These are phyloP conservation scores for Lentinula aciculospora DNA, from an alignment of 768 basidiomycete species.

Conservation along the genomic window DNA sequence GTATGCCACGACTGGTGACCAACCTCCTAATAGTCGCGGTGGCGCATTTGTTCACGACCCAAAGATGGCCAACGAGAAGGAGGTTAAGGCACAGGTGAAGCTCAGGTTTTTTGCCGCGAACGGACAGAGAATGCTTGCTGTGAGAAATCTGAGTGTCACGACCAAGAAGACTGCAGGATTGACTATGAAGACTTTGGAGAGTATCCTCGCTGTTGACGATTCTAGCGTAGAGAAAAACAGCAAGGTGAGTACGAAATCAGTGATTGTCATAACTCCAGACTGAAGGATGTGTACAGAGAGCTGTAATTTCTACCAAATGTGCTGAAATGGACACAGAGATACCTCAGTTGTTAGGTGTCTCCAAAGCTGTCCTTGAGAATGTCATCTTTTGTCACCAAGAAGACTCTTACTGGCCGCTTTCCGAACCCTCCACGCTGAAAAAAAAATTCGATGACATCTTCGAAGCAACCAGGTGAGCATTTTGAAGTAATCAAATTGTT, in stretches of 20 bases:
- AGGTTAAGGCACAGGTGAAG: slow-evolving; percentile 98
- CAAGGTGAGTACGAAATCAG: slow-evolving; percentile 50
- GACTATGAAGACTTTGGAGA: slow-evolving; percentile 98
- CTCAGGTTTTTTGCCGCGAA: slow-evolving; percentile 89
- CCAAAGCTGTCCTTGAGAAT: slow-evolving; percentile 96
- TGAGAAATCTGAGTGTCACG: slow-evolving; percentile 87
- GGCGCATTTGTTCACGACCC: slow-evolving; percentile 99
- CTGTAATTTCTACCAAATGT: slow-evolving; percentile 93
- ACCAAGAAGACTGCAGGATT: slow-evolving; percentile 84
- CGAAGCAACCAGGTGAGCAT: slow-evolving; percentile 83
- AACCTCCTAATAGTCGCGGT: slow-evolving; percentile 94
- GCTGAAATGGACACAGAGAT: slow-evolving; percentile 96
- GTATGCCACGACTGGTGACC: slow-evolving; percentile 97
- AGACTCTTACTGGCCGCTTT: slow-evolving; percentile 96
- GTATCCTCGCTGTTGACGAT: slow-evolving; percentile 74
- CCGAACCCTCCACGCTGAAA: slow-evolving; percentile 87
- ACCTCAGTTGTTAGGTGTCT: slow-evolving; percentile 89
- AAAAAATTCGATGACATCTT: slow-evolving; percentile 99
- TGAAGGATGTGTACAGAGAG: slow-evolving; percentile 46
- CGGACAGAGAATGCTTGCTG: slow-evolving; percentile 83
- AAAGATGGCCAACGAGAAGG: slow-evolving; percentile 98
- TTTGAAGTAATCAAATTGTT: neutral
- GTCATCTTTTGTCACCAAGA: slow-evolving; percentile 99
- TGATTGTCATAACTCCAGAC: neutral
- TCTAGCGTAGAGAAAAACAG: slow-evolving; percentile 58